These are phyloP conservation scores for Lactarius indigo DNA, from an alignment of 768 basidiomycete species.

Conservation along the genomic window DNA sequence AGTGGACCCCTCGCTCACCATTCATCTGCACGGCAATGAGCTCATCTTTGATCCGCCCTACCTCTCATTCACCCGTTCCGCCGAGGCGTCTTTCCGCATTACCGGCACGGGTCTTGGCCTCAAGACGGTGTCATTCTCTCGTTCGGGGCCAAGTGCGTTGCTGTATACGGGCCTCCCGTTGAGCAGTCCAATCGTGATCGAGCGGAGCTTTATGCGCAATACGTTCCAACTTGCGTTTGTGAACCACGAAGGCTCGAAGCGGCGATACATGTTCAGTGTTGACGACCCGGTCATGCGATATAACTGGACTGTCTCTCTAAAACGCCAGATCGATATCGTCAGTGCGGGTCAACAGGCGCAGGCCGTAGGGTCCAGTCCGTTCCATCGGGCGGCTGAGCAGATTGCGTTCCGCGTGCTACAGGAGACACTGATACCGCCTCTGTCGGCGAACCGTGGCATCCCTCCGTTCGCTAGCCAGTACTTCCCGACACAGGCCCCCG, in stretches of 20 bases:
- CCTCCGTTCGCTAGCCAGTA: slow-evolving; percentile 33
- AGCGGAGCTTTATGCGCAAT: slow-evolving; percentile 94
- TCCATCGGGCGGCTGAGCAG: slow-evolving; percentile 66
- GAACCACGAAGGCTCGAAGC: slow-evolving; percentile 60
- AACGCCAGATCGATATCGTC: slow-evolving; percentile 56
- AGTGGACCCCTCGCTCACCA: slow-evolving; percentile 74
- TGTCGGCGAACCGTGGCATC: slow-evolving; percentile 11
- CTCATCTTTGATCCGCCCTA: slow-evolving; percentile 83
- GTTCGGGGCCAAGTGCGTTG: slow-evolving; percentile 79
- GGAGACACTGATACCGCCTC: slow-evolving; percentile 64
- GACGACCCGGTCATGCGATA: slow-evolving; percentile 72
- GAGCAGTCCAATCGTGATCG: slow-evolving; percentile 73
- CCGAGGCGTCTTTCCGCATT: slow-evolving; percentile 86
- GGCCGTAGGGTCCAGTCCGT: slow-evolving; percentile 36
- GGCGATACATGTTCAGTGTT: slow-evolving; percentile 94
- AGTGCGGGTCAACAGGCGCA: slow-evolving; percentile 33
- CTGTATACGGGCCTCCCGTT: slow-evolving; percentile 79
- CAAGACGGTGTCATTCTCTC: slow-evolving; percentile 79
- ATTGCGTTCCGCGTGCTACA: slow-evolving; percentile 81
- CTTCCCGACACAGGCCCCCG: slow-evolving; percentile 29
- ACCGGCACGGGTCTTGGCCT: slow-evolving; percentile 81
- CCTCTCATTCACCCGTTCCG: slow-evolving; percentile 72
- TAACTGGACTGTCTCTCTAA: slow-evolving; percentile 68
- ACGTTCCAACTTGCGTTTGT: slow-evolving; percentile 91
- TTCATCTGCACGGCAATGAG: slow-evolving; percentile 85